Percentiles rank a stretch among this genome's conserved stretches.
Evolutionary conservation across 805 yeast genomes (phyloP).

Genomic region (Scheffersomyces lignosus): DNA sequence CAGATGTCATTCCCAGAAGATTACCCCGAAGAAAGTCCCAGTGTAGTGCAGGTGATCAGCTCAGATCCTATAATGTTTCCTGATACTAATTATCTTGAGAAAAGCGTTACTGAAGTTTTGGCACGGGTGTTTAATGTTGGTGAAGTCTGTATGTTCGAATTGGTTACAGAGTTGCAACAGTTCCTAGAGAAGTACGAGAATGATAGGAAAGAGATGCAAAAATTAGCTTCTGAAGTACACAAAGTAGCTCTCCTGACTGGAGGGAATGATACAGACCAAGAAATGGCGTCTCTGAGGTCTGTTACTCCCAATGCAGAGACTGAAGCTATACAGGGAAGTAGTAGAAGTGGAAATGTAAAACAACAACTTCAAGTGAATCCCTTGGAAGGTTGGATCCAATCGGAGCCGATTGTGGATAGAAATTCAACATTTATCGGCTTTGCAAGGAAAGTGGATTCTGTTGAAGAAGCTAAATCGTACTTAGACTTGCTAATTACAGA

Average conservation of each 20-base stretch:
- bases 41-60: conserved; percentile 54
- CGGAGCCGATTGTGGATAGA: conserved; percentile 79
- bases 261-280: too few relatives aligned
- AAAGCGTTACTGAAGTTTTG: conserved; percentile 50
- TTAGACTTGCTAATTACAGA: conserved; percentile 60
- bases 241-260: too few relatives aligned
- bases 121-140: conserved; percentile 46
- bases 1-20: conserved; percentile 67
- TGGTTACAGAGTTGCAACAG: conserved; percentile 61
- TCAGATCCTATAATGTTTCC: conserved; percentile 36
- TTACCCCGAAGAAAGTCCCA: conserved; percentile 72
- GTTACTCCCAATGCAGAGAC: not conserved
- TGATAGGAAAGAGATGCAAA: conserved; percentile 23
- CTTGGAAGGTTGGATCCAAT: conserved; percentile 70
- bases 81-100: conserved; percentile 44
- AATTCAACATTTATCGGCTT: conserved; percentile 84
- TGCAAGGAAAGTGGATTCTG: conserved; percentile 60
- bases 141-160: conserved; percentile 77
- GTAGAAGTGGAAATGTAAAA: not conserved
- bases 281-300: not conserved
- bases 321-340: not conserved
- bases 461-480: conserved; percentile 62
- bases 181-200: conserved; percentile 40
- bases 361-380: conserved; percentile 34
- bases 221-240: not conserved